phyloP scores from a whole-genome alignment of 164 flowering plant genomes.

The Vitis cinerea region DNA sequence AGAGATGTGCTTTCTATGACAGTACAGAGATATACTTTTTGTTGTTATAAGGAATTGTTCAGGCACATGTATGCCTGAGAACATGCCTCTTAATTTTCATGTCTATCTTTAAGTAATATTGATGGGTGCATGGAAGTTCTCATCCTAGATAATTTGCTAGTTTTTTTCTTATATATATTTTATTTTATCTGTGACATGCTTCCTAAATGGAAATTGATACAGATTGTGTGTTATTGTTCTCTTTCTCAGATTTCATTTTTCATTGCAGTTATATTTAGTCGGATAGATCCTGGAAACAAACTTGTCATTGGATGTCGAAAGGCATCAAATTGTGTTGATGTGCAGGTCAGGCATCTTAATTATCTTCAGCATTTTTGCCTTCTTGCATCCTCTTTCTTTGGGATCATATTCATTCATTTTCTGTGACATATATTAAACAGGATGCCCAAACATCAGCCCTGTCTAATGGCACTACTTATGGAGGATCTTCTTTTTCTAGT shows the following conservation, averaged over 20 bases:
- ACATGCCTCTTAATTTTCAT: too few species aligned
- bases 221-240: too few species aligned
- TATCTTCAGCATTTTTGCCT: neutral
- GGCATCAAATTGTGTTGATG: slow-evolving; percentile 50
- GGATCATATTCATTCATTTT: neutral
- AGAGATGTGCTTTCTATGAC: too few species aligned
- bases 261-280: slow-evolving; percentile 79
- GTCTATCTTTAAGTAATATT: too few species aligned
- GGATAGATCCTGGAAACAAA: slow-evolving; percentile 87
- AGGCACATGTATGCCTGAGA: neutral
- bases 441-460: slow-evolving; percentile 36
- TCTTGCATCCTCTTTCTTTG: neutral
- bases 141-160: too few species aligned
- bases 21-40: neutral
- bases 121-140: too few species aligned
- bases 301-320: slow-evolving; percentile 93
- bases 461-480: slow-evolving; percentile 28
- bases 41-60: neutral
- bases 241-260: neutral
- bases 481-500: slow-evolving; percentile 32
- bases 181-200: too few species aligned
- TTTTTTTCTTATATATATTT: too few species aligned
- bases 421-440: slow-evolving; percentile 23
- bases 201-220: too few species aligned
- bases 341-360: slow-evolving; percentile 39